A percentile compares a stretch with the other conserved stretches of the same genome.
Evolutionary conservation across 2,329 filamentous ascomycete genomes (phyloP).

Genomic region (Aspergillus sp.): DNA sequence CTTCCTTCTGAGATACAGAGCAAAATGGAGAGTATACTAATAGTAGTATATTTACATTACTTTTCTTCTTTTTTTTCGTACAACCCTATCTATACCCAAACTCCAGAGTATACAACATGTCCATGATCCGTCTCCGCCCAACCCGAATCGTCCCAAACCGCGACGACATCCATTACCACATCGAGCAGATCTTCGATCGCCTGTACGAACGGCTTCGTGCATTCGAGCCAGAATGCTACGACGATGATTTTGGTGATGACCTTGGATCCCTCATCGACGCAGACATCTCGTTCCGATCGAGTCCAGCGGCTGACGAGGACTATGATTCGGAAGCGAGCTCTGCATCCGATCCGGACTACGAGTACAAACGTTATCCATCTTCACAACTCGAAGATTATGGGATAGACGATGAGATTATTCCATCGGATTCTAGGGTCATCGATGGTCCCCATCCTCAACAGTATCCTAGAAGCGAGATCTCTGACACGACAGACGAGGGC

Average conservation of each 20-base stretch:
- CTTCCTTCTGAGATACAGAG: too few species aligned
- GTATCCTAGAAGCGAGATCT: too few species aligned
- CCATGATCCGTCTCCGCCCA: constrained; percentile 30
- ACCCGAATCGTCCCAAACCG: constrained; percentile 27
- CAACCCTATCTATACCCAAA: background rate
- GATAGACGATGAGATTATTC: too few species aligned
- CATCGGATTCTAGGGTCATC: too few species aligned
- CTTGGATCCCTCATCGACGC: background rate
- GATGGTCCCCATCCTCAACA: too few species aligned
- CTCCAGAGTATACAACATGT: background rate
- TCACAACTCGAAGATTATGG: too few species aligned
- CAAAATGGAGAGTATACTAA: too few species aligned
- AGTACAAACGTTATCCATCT: background rate
- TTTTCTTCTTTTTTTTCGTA: too few species aligned
- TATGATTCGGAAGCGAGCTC: background rate
- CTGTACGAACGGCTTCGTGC: background rate
- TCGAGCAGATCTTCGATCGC: constrained; percentile 17
- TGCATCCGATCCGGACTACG: background rate
- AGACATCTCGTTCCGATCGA: background rate
- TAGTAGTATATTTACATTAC: too few species aligned
- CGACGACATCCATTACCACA: constrained; percentile 25
- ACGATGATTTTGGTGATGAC: constrained; percentile 3
- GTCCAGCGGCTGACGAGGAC: background rate
- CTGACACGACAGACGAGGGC: too few species aligned
- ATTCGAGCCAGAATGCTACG: background rate